These are phyloP conservation scores for Penicillium sp. DNA, from an alignment of 2,329 filamentous ascomycete genomes.

Conservation along the genomic window DNA sequence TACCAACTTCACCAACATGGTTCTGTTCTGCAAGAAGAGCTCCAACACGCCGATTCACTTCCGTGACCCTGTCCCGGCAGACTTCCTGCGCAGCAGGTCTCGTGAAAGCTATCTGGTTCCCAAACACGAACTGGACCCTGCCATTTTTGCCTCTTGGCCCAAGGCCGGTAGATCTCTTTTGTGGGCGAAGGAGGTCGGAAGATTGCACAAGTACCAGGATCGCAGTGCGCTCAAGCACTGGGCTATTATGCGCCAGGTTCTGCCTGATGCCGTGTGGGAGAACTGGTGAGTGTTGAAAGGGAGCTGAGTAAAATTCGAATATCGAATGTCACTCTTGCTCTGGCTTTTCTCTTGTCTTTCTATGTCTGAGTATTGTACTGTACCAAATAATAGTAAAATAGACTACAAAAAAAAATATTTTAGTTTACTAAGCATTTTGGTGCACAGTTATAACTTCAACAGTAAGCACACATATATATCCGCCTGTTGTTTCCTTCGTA, in stretches of 20 bases:
- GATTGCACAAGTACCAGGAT: constrained; percentile 70
- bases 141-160: constrained; percentile 39
- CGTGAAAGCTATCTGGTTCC: constrained; percentile 71
- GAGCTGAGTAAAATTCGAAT: background rate
- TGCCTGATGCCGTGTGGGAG: constrained; percentile 81
- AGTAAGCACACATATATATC: background rate
- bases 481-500: background rate
- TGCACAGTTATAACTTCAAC: background rate
- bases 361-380: background rate
- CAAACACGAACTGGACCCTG: constrained; percentile 63
- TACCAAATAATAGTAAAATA: background rate
- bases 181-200: constrained; percentile 57
- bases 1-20: constrained; percentile 89
- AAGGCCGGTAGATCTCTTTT: constrained; percentile 46
- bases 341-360: background rate
- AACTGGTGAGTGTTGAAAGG: constrained; percentile 62
- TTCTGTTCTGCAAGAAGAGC: constrained; percentile 84
- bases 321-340: background rate
- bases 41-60: constrained; percentile 58
- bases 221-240: constrained; percentile 82
- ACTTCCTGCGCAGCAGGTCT: constrained; percentile 71
- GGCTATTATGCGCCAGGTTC: constrained; percentile 82
- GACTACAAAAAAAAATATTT: background rate
- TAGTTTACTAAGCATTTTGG: background rate
- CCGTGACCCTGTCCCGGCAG: constrained; percentile 61